Evolutionary conservation across 306 rosid species (phyloP).

Genomic region (Rubus parviflorus): DNA sequence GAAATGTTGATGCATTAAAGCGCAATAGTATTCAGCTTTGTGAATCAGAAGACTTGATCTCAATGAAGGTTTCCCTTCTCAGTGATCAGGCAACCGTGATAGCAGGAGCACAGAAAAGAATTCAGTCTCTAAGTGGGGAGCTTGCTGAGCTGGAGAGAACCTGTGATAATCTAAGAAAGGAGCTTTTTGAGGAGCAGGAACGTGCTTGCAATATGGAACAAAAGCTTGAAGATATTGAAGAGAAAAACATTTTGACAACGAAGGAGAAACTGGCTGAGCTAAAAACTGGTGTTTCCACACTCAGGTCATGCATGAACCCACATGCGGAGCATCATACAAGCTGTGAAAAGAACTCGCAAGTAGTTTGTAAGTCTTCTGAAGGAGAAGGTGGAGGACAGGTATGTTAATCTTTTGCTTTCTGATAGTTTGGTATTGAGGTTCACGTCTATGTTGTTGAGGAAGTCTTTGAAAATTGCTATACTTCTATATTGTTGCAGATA

Average conservation of each 20-base stretch:
- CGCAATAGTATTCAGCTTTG: slow-evolving; percentile 42
- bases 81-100: slow-evolving; percentile 49
- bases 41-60: slow-evolving; percentile 49
- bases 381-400: slow-evolving; percentile 56
- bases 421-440: slow-evolving; percentile 29
- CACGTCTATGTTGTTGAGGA: slow-evolving; percentile 35
- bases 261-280: slow-evolving; percentile 69
- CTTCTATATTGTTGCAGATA: slow-evolving; percentile 65
- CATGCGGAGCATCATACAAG: slow-evolving; percentile 39
- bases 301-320: slow-evolving; percentile 71
- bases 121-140: slow-evolving; percentile 32
- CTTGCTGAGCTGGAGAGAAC: slow-evolving; percentile 48
- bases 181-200: slow-evolving; percentile 62
- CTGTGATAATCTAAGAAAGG: slow-evolving; percentile 46
- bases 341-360: slow-evolving; percentile 43
- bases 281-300: slow-evolving; percentile 68
- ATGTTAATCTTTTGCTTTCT: slow-evolving; percentile 49
- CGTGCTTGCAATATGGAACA: slow-evolving; percentile 47
- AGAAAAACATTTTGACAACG: slow-evolving; percentile 53
- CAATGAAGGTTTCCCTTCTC: slow-evolving; percentile 54
- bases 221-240: slow-evolving; percentile 62
- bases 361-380: slow-evolving; percentile 31
- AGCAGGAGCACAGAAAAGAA: slow-evolving; percentile 51
- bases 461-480: slow-evolving; percentile 35
- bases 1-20: slow-evolving; percentile 49